Conservation (phyloP, 345 rosid genomes). For the Odontarrhena argentea region DNA sequence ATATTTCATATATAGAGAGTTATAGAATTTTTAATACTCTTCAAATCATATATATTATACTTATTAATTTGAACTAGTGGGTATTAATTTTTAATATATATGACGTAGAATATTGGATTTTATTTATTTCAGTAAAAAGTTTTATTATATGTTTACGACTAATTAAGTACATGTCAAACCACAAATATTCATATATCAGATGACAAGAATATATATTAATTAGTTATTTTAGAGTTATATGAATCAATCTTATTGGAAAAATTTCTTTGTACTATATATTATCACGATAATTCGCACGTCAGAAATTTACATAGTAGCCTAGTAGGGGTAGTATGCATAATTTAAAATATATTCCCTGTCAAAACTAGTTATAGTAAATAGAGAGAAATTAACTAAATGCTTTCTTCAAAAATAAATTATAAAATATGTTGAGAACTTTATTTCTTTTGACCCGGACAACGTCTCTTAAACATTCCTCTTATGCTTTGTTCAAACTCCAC, state of each 20-base stretch:
- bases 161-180: no score
- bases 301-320: not conserved
- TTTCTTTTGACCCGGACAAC: conserved; percentile 37
- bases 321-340: conserved; percentile 6
- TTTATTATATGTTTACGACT: no score
- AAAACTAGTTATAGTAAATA: conserved; percentile 25
- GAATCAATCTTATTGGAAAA: not conserved
- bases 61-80: not conserved
- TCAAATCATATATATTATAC: not conserved
- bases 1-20: not conserved
- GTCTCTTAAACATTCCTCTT: conserved; percentile 39
- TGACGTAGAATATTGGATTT: no score
- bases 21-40: conserved; percentile 7
- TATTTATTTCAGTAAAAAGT: no score
- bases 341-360: conserved; percentile 14
- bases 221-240: not conserved
- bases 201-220: not conserved
- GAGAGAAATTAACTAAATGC: conserved; percentile 5
- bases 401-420: not conserved
- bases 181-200: no score
- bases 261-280: no score
- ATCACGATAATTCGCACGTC: not conserved
- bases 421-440: not conserved
- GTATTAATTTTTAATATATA: no score
- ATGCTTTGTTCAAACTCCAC: conserved; percentile 38